Evolutionary conservation across 2,329 filamentous ascomycete species (phyloP), one percentile per base, ranked within the genome.

Genomic region (Rosellinia necatrix): DNA sequence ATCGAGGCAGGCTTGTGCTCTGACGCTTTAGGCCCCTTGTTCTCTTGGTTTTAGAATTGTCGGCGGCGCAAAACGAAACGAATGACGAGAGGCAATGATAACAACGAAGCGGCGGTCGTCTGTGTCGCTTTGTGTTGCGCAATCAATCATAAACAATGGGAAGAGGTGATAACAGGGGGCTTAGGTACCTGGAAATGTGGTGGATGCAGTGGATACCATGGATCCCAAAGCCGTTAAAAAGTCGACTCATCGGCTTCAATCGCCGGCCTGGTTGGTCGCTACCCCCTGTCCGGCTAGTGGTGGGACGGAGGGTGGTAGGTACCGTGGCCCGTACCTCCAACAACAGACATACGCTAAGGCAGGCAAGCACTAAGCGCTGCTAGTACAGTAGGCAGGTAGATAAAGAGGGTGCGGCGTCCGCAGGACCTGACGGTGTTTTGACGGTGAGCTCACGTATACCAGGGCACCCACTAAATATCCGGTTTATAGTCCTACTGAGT

Each of bases 101-200:
- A 51, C 47, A 37, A 53, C 47, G 49, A 53, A 53, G 49, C 49
- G 38, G 46, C 52, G 34, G 9, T 46, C 10, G 43, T 24, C 22
- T 32, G 12, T 35, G 42, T 44, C 19, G 46, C 34, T 41, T 40
- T 49, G 46, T 12, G 50, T 50, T 48, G 46, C 48, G 32, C 21
- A 41, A 50, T 34, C 41, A 49, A 27, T n/a, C n/a, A n/a, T 51
- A 53, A 60, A 54, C 49, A 60, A 54, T 27, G 44, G 37, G 50
- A 57, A 44, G 30, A 46, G 37, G 25, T 48, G 42, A 24, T 47
- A 24, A 55, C 46, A 46, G 35, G 30, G 42, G 56, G 27, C 46
- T 50, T 30, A 58, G 50, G 34, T 47, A 50, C 50, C 51, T 48
- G n/a, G n/a, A n/a, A n/a, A n/a, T n/a, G 21, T n/a, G 42, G 19